Base-by-base conservation (phyloP, 345 rosid species). In the Citrus hindsii region DNA sequence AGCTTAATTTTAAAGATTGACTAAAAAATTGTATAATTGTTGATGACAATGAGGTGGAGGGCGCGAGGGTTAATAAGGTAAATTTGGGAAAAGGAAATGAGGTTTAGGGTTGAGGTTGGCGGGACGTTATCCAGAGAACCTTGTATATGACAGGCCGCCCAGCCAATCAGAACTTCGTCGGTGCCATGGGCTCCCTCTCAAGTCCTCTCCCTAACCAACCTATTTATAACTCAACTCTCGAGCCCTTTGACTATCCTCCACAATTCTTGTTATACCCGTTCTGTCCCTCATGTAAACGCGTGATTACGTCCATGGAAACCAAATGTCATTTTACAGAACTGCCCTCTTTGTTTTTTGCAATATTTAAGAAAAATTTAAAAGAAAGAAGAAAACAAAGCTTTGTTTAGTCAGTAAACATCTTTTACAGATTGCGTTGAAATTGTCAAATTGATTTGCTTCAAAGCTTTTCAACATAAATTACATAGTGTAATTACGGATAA, bases 141-240 rank as follows among this genome's bases (percentile, higher is more conserved):
- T 53, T 72, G 19, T 12, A 30, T 8, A 70, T 25, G 89, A 81
- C 81, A 78, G 87, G 89, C 87, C 84, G 85, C 69, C 88, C 81
- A 81, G 82, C 90, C 92, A 88, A 88, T 88, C 85, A 82, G 60
- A 70, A 42, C 76, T 24, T 71, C 87, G 90, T 87, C 86, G 92
- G 90, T 85, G 90, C 81, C 85, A 67, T 48, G 38, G 51, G 60
- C 76, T 55, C 18, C 30, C 79, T 53, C 5, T 5, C 8, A 51
- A 16, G 65, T 84, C 84, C 25, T 2, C 58, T 58, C 27, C 19
- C 37, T 48, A 80, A 77, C 87, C 72, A 84, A 78, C 84, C 58
- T 79, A 69, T 67, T 83, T 21, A 59, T 76, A 65, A 35, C 7
- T 48, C 58, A 46, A 46, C 51, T 46, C 51, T 46, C 28, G 25